Base-by-base conservation (phyloP, 2,329 filamentous ascomycete genomes). In the Exutisphaerella laricina region DNA sequence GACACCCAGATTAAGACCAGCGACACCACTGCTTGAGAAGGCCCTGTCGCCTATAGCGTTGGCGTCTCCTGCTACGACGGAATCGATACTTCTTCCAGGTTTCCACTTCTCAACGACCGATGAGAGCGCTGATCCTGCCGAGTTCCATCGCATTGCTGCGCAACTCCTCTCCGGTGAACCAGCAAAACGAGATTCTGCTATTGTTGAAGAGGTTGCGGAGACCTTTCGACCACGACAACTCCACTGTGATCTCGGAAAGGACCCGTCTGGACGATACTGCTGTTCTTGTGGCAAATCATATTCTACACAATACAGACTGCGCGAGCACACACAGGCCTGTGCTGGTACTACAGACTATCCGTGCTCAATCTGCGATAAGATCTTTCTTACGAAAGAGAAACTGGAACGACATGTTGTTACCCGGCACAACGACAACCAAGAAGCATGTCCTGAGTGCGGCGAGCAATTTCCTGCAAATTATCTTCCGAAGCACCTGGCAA, bases 81-180 rank as follows among this genome's bases (percentile, higher is more conserved):
- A 42, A 31, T 28, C 42, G 16, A 37, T 49, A 13, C 41, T 48
- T 13, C 43, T 54, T 22, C 45, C 51, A 28, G 49, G 51, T 5
- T 53, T 55, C 21, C 52, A 53, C 32, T 55, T 55, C 41, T 51
- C 52, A 5, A 53, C 50, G 14, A 48, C 38, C 3, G 48, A 55
- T 32, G 41, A 43, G 17, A 35, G 41, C n/a, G 48, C 49, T 13
- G 46, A 53, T 28, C 40, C 46, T 3, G 44, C 44, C n/a, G 50
- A 55, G 32, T 55, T 55, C 35, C 52, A 55, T 28, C 50, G 50
- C 22, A 39, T 51, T 13, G 52, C 52, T 18, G 52, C 50, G 14
- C 50, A 49, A 21, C 46, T 55, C 5, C 41, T 55, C 1, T 48
- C 50, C 6, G 52, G 52, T 8, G 47, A 52, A 17, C 14, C 33